Base-by-base conservation (phyloP, 2,329 filamentous ascomycete genomes). In the Cryphonectria carpinicola region DNA sequence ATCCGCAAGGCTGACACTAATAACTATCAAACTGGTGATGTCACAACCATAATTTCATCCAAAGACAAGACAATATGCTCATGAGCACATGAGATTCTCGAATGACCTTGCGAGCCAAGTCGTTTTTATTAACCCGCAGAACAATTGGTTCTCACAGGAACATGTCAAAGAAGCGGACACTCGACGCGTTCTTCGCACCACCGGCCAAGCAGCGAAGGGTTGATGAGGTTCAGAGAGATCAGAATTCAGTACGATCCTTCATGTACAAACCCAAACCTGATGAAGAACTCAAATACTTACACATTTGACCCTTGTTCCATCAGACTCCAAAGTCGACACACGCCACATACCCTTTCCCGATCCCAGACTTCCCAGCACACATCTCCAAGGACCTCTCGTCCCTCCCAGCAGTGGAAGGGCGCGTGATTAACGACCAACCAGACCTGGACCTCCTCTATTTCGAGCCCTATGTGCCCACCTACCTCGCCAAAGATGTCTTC, bases 371-470 rank as follows among this genome's bases (percentile, higher is more conserved):
- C 11, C 81, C 84, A 19, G 25, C 72, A 2, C 76, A 79, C 10
- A 74, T 87, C 11, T 77, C 76, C 65, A 78, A 76, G 22, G 82
- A 83, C 62, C 70, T 88, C 2, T 72, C 76, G 0, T 83, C 82
- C 4, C 75, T 85, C 1, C 89, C 90, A 7, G 84, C 85, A 0
- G 81, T 84, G 28, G 82, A 87, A 71, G 87, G 85, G 1, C 84
- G 81, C 62, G 75, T 78, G 3, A 90, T 94, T 74, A 88, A 89
- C 74, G 85, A 93, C 76, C 89, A 92, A 75, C 86, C 88, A 0
- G 87, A 94, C 73, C 84, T 95, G 0, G 91, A 95, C 77, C 83
- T 95, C 0, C 80, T 95, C 11, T 93, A 93, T 80, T 95, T 91
- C 77, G 86, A 93, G 75, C 92, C 92, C 0, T 95, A 92, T 73